These are phyloP conservation scores for Sonneratia caseolaris DNA, from an alignment of 345 rosid species.

Conservation along the genomic window DNA sequence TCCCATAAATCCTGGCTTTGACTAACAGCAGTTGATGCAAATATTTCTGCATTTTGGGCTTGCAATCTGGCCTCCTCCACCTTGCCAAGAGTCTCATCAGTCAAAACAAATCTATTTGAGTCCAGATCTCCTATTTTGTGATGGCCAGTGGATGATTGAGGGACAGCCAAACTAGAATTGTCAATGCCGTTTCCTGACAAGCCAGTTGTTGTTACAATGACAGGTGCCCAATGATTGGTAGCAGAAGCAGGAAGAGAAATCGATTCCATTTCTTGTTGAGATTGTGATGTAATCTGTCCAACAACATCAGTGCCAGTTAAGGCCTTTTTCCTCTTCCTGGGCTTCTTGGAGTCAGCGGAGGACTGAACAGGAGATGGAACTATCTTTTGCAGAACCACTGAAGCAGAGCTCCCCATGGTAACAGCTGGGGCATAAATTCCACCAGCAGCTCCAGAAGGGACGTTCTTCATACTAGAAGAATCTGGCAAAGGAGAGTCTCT, in stretches of 20 bases:
- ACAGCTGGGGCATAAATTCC: conserved; percentile 29
- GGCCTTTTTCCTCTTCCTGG: conserved; percentile 74
- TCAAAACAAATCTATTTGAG: conserved; percentile 30
- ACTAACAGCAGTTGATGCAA: conserved; percentile 70
- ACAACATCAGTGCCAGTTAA: conserved; percentile 32
- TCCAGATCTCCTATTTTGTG: conserved; percentile 25
- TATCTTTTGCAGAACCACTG: conserved; percentile 34
- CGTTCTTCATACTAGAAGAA: conserved; percentile 39
- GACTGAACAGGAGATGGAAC: conserved; percentile 36
- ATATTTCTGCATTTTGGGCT: conserved; percentile 77
- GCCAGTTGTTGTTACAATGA: conserved; percentile 3
- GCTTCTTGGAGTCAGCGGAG: conserved; percentile 37
- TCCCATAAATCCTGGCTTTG: conserved; percentile 65
- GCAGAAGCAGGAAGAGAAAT: conserved; percentile 30
- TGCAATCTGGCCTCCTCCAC: conserved; percentile 61
- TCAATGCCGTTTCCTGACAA: conserved; percentile 30
- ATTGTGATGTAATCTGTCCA: conserved; percentile 30
- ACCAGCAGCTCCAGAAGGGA: conserved; percentile 24
- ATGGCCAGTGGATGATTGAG: conserved; percentile 33
- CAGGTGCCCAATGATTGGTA: conserved; percentile 27
- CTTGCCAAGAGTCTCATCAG: conserved; percentile 54
- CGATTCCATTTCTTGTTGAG: conserved; percentile 35
- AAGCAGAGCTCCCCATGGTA: conserved; percentile 30
- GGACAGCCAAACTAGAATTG: conserved; percentile 27
- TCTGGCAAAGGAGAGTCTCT: conserved; percentile 45